phyloP scores from a whole-genome alignment of 2,329 filamentous ascomycete genomes.

The Claviceps arundinis region DNA sequence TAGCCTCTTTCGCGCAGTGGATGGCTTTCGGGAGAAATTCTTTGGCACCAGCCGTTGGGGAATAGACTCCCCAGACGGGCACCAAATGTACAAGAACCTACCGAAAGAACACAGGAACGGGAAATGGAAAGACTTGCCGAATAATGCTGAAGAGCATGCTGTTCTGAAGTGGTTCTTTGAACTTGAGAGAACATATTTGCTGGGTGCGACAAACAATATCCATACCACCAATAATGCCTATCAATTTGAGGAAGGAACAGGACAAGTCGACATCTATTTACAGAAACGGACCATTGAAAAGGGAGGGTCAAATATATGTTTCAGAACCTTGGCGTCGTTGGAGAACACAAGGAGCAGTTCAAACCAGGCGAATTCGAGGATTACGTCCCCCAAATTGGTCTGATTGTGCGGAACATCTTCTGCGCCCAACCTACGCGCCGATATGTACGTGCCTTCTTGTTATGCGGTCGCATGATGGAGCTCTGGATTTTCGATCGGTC shows the following conservation, averaged over 20 bases:
- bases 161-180: constrained; percentile 1
- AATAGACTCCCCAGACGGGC: constrained; percentile 2
- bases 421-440: constrained; percentile 11
- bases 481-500: constrained; percentile 13
- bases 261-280: constrained; percentile 13
- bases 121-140: constrained; percentile 8
- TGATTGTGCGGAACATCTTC: constrained; percentile 7
- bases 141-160: constrained; percentile 5
- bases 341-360: constrained; percentile 11
- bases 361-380: constrained; percentile 8
- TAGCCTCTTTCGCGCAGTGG: constrained; percentile 8
- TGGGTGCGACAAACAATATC: constrained; percentile 7
- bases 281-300: constrained; percentile 3
- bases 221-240: constrained; percentile 9
- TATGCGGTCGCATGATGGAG: constrained; percentile 9
- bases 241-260: constrained; percentile 10
- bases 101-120: constrained; percentile 6
- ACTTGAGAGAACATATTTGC: constrained; percentile 6
- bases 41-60: constrained; percentile 8
- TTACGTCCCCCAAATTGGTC: constrained; percentile 9
- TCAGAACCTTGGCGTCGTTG: constrained; percentile 10
- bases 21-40: constrained; percentile 8
- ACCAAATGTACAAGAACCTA: constrained; percentile 1
- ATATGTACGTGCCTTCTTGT: constrained; percentile 9
- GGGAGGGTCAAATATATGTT: constrained; percentile 5